A percentile compares a stretch with the other conserved stretches of the same genome.
phyloP scores from a whole-genome alignment of 441 rosid species.

The Aleurites moluccanus region DNA sequence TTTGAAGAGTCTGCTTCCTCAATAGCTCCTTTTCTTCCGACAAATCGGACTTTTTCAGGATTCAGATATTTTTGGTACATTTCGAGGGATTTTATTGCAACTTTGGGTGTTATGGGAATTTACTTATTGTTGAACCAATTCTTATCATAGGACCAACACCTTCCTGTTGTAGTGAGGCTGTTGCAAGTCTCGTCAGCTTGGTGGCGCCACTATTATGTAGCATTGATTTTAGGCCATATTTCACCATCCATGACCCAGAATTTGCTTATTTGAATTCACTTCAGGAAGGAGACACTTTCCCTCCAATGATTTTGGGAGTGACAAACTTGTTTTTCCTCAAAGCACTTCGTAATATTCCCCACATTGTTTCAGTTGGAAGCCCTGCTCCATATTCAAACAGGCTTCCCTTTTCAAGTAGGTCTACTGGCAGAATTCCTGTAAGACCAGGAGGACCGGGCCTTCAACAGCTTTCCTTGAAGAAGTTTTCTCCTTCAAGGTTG shows the following conservation, averaged over 20 bases:
- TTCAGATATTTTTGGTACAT: slow-evolving; percentile 82
- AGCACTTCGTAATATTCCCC: slow-evolving; percentile 86
- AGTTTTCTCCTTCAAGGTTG: slow-evolving; percentile 82
- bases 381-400: slow-evolving; percentile 63
- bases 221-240: slow-evolving; percentile 96
- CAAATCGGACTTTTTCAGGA: slow-evolving; percentile 97
- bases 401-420: slow-evolving; percentile 49
- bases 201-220: slow-evolving; percentile 85
- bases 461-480: slow-evolving; percentile 77
- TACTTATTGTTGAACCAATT: slow-evolving; percentile 93
- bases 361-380: slow-evolving; percentile 89
- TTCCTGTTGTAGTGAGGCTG: slow-evolving; percentile 95
- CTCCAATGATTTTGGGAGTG: slow-evolving; percentile 93
- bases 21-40: slow-evolving; percentile 94
- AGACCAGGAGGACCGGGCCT: slow-evolving; percentile 73
- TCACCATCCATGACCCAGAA: slow-evolving; percentile 93
- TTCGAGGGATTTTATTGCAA: slow-evolving; percentile 79
- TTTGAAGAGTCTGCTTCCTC: slow-evolving; percentile 81
- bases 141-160: slow-evolving; percentile 96
- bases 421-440: slow-evolving; percentile 64
- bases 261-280: slow-evolving; percentile 71
- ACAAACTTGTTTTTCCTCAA: slow-evolving; percentile 95
- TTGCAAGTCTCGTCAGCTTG: slow-evolving; percentile 93
- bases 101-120: slow-evolving; percentile 93
- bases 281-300: slow-evolving; percentile 70